Conservation (phyloP, 176 grass and related monocot genomes). For the Oryza glaberrima region DNA sequence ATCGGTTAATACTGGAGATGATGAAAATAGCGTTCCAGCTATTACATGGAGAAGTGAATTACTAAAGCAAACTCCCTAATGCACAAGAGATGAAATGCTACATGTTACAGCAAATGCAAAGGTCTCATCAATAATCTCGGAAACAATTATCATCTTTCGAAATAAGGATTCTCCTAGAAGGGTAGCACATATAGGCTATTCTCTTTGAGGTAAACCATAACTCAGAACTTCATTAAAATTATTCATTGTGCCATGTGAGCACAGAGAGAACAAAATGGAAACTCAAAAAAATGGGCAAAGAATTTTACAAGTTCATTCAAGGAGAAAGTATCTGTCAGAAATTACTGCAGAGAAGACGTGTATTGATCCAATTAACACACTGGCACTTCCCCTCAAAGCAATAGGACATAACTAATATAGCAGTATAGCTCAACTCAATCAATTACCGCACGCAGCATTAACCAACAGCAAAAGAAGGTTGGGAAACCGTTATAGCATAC, state of each 20-base stretch:
- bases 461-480: neutral
- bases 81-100: constrained; percentile 1
- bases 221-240: neutral
- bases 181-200: neutral
- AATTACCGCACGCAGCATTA: neutral
- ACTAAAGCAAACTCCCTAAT: neutral
- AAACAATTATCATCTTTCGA: neutral
- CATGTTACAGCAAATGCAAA: neutral
- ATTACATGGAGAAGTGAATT: neutral
- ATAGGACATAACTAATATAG: neutral
- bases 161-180: neutral
- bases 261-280: neutral
- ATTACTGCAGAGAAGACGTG: neutral
- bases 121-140: constrained; percentile 1
- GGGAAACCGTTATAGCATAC: neutral
- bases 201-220: neutral
- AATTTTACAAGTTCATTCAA: constrained; percentile 12
- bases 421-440: neutral
- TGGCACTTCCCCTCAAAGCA: neutral
- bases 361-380: neutral
- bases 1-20: neutral
- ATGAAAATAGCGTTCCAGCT: neutral
- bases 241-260: neutral
- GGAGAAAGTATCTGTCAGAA: neutral
- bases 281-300: neutral